Percentiles rank a stretch among this genome's conserved stretches.
Conservation (phyloP, 2,329 filamentous ascomycete species). For the Trichoderma sp. region DNA sequence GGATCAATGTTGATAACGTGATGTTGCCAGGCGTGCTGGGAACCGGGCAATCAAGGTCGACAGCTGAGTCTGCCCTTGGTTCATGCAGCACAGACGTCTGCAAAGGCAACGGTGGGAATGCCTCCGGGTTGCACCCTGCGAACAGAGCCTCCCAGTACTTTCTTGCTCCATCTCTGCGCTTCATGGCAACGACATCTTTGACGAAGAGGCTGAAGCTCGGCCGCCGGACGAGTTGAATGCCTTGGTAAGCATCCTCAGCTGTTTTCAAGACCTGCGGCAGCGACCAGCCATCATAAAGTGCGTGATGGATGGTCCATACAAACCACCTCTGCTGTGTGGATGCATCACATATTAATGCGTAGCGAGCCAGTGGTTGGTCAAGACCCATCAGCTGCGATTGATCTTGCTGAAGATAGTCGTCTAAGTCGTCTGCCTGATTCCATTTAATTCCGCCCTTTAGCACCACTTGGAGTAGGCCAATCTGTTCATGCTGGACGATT, state of each 20-base stretch:
- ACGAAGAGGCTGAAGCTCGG: no score
- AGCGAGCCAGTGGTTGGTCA: constrained; percentile 1
- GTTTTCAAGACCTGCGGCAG: neutral
- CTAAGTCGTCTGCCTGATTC: constrained; percentile 4
- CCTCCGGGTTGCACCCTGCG: no score
- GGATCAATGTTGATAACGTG: neutral
- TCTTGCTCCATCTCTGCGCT: no score
- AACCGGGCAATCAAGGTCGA: no score
- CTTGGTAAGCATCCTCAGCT: neutral
- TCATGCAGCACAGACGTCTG: no score
- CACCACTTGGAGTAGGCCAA: constrained; percentile 45
- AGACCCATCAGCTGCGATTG: neutral
- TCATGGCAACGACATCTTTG: no score
- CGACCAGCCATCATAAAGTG: constrained; percentile 8
- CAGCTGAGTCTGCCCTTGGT: no score
- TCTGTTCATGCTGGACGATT: constrained; percentile 40
- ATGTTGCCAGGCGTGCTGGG: neutral
- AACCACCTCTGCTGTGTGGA: neutral
- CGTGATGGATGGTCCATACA: constrained; percentile 11
- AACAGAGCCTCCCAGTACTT: no score
- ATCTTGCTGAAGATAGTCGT: neutral
- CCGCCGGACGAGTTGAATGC: no score
- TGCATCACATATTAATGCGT: neutral
- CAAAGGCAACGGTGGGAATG: no score
- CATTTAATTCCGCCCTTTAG: constrained; percentile 32